Evolutionary conservation across 805 yeast genomes (phyloP), one percentile per base, ranked within the genome.

Genomic region (Ogataea trehaloabstinens): DNA sequence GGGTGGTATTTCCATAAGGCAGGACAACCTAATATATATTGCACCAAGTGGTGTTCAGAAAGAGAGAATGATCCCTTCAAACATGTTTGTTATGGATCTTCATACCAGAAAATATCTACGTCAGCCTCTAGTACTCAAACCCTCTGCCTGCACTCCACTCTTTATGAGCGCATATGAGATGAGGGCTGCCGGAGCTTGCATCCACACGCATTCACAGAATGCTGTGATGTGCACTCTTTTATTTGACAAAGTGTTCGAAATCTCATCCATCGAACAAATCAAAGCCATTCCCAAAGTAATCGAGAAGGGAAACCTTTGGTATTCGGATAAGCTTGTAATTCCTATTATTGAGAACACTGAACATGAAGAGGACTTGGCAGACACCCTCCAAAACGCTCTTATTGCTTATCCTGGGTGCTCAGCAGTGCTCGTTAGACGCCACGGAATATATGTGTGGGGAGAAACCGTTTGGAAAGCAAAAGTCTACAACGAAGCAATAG

Each of bases 11-110:
- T 84, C 95, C 22, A 82, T 90, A 35, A 64, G 82, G 38, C 71
- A 74, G 2, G 73, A 71, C 1, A 70, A 78, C 44, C 53, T 66
- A 16, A 76, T 86, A 13, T 90, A 74, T 59, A 73, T 90, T 28
- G 95, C 97, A 0, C 97, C 98, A 4, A 85, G 95, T n/a, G 97
- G 97, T 1, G 95, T 90, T 6, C 96, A 90, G 58, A 90, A 90
- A 65, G 98, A 90, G 59, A 70, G 89, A 44, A 81, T 90, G 78
- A 64, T 72, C 28, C 95, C 95, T 4, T 72, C 74, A 46, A 87
- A 91, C 57, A 73, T 90, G 78, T 87, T 87, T 60, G 87, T 87
- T 11, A 78, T 80, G 66, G 80, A 80, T 43, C 59, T 68, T n/a
- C 66, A 71, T 4, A 68, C 74, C 6, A 64, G 70, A 35, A 68